A percentile compares a stretch with the other conserved stretches of the same genome.
Evolutionary conservation across 352 stramenopile genomes (phyloP).

Genomic region (Hyaloperonospora brassicae): DNA sequence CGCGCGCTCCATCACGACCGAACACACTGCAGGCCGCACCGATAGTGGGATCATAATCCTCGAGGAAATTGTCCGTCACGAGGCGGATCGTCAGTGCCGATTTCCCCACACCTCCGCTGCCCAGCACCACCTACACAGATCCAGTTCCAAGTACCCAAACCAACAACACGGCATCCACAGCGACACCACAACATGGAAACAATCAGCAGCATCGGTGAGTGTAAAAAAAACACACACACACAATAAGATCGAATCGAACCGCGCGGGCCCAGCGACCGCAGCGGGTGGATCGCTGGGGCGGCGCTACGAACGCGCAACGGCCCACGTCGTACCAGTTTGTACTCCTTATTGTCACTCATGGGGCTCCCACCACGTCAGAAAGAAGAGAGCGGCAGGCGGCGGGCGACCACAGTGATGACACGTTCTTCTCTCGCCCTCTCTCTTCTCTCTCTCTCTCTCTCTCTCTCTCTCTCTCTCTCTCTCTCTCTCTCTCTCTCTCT

Average conservation of each 20-base stretch:
- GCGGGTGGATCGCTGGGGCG: too few species aligned
- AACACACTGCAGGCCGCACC: conserved; percentile 27
- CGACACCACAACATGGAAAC: neutral
- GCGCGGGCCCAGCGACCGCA: too few species aligned
- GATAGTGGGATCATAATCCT: conserved; percentile 90
- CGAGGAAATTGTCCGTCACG: conserved; percentile 88
- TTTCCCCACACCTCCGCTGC: conserved; percentile 87
- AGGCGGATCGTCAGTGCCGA: conserved; percentile 89
- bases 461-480: conserved; percentile 5
- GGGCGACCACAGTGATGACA: too few species aligned
- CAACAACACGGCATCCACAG: conserved; percentile 1
- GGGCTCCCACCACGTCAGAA: conserved; percentile 1
- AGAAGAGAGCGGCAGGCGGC: conserved; percentile 1
- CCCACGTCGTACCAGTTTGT: conserved; percentile 56
- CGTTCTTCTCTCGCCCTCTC: too few species aligned
- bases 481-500: conserved; percentile 15
- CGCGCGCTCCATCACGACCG: neutral
- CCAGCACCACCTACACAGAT: conserved; percentile 66
- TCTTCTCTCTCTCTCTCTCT: conserved; percentile 24
- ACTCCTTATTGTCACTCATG: conserved; percentile 74
- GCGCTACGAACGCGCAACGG: neutral
- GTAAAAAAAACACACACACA: too few species aligned
- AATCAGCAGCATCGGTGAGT: conserved; percentile 4
- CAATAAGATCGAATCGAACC: too few species aligned
- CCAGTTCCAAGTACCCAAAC: neutral